phyloP scores from a whole-genome alignment of 2,329 filamentous ascomycete genomes.

The Nemania sp. region DNA sequence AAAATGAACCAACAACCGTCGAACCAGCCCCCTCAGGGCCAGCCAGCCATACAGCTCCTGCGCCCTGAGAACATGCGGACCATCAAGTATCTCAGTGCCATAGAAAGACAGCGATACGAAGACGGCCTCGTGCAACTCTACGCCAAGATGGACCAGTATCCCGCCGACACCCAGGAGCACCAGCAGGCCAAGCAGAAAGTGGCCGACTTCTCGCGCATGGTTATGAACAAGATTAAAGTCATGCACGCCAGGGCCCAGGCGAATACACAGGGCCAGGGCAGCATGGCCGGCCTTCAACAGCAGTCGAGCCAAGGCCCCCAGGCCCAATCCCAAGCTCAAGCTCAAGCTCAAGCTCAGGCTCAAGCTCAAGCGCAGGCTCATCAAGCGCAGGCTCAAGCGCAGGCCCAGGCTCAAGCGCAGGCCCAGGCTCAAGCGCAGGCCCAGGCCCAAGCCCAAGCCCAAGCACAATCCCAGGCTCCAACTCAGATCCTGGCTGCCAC shows the following conservation, averaged over 20 bases:
- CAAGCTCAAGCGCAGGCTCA: constrained; percentile 10
- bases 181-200: constrained; percentile 61
- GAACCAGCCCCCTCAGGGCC: constrained; percentile 28
- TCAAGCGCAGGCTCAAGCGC: constrained; percentile 9
- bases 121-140: constrained; percentile 59
- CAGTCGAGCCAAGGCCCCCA: constrained; percentile 6
- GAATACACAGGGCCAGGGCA: constrained; percentile 15
- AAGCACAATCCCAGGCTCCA: background rate
- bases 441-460: constrained; percentile 32
- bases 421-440: constrained; percentile 20
- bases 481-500: constrained; percentile 30
- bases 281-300: constrained; percentile 4
- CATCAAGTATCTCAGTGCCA: constrained; percentile 54
- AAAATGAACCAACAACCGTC: constrained; percentile 26
- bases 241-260: constrained; percentile 39
- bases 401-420: constrained; percentile 17
- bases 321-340: constrained; percentile 20
- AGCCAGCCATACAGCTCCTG: constrained; percentile 35
- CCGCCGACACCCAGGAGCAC: constrained; percentile 52
- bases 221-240: constrained; percentile 53
- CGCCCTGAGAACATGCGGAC: constrained; percentile 57
- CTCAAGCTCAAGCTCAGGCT: constrained; percentile 31
- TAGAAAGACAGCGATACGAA: constrained; percentile 64
- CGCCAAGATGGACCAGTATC: constrained; percentile 53
- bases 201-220: constrained; percentile 62